Conservation (phyloP, 371 early-diverging fungal species). For the Apophysomyces ossiformis region DNA sequence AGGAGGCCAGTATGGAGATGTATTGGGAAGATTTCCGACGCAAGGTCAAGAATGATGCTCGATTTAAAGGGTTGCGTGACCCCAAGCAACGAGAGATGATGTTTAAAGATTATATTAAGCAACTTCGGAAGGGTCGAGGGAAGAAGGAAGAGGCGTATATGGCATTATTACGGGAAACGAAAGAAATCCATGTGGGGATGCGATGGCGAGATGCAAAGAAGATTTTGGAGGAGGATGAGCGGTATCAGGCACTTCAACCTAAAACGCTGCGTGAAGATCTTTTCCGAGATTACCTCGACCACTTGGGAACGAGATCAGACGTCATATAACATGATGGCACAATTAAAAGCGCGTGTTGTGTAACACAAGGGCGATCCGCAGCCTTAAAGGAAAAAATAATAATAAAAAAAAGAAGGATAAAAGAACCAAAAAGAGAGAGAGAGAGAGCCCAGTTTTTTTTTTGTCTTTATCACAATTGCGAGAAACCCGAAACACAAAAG, state of each 20-base stretch:
- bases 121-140: slow-evolving; percentile 30
- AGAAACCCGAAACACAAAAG: too few species aligned
- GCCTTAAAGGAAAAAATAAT: not conserved
- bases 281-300: slow-evolving; percentile 62
- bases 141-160: slow-evolving; percentile 48
- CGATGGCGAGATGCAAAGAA: slow-evolving; percentile 63
- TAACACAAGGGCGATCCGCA: slow-evolving; percentile 9
- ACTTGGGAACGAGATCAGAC: slow-evolving; percentile 10
- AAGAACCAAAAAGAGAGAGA: not conserved
- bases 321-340: slow-evolving; percentile 1
- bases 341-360: slow-evolving; percentile 6
- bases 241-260: slow-evolving; percentile 61
- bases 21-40: slow-evolving; percentile 72
- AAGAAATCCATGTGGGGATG: slow-evolving; percentile 49
- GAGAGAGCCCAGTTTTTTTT: not conserved
- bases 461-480: too few species aligned
- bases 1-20: slow-evolving; percentile 49
- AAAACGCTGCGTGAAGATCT: slow-evolving; percentile 63
- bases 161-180: slow-evolving; percentile 49
- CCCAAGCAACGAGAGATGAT: slow-evolving; percentile 54
- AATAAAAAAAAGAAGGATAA: not conserved
- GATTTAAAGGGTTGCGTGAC: slow-evolving; percentile 52
- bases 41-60: slow-evolving; percentile 59
- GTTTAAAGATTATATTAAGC: slow-evolving; percentile 60
- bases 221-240: slow-evolving; percentile 58